These are phyloP conservation scores for Candida freyschussii DNA, from an alignment of 1,139 yeast genomes.

Conservation along the genomic window DNA sequence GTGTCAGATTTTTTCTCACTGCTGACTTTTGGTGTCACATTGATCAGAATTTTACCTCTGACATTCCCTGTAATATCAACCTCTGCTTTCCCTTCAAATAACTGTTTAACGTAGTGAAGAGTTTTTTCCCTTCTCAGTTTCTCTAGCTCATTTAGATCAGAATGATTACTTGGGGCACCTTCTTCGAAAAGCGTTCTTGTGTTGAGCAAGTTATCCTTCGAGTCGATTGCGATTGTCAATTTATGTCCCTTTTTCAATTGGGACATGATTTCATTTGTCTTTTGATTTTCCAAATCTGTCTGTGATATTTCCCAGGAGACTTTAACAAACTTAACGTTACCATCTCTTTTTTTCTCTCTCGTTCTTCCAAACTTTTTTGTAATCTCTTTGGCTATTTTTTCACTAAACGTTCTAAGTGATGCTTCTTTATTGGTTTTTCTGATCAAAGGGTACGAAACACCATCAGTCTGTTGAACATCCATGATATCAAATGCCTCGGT, in stretches of 20 bases:
- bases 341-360: constrained; percentile 27
- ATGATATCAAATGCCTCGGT: constrained; percentile 18
- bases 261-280: constrained; percentile 36
- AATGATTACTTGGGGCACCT: constrained; percentile 9
- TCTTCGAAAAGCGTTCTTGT: constrained; percentile 13
- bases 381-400: constrained; percentile 32
- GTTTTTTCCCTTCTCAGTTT: constrained; percentile 24
- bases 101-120: constrained; percentile 29
- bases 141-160: constrained; percentile 19
- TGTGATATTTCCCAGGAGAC: constrained; percentile 42
- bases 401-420: constrained; percentile 36
- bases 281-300: constrained; percentile 39
- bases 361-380: constrained; percentile 28
- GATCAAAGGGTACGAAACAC: constrained; percentile 25
- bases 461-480: constrained; percentile 9
- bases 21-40: constrained; percentile 26
- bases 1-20: constrained; percentile 21
- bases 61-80: constrained; percentile 31
- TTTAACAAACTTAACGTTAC: constrained; percentile 33
- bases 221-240: constrained; percentile 35
- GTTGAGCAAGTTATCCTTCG: constrained; percentile 23
- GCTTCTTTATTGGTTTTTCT: constrained; percentile 31
- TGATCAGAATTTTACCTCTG: constrained; percentile 26
- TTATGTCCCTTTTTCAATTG: constrained; percentile 36
- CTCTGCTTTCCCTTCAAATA: constrained; percentile 29